Evolutionary conservation across 2,329 filamentous ascomycete species (phyloP).

Genomic region (Verruconis gallopava): DNA sequence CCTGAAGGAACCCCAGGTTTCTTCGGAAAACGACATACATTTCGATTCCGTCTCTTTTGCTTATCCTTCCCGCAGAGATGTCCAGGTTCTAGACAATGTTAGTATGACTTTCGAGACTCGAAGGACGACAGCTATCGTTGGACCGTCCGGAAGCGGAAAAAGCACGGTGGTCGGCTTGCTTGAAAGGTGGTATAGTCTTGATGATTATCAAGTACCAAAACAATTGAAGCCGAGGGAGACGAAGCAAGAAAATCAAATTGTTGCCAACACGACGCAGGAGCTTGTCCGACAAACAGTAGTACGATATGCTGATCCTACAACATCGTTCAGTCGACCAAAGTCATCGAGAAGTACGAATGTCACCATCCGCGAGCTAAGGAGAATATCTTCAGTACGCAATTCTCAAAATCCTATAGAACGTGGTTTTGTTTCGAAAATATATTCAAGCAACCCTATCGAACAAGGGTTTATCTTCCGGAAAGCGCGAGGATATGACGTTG

Average conservation of each 20-base stretch:
- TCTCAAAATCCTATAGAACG: neutral
- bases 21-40: constrained; percentile 21
- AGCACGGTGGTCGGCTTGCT: constrained; percentile 60
- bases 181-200: constrained; percentile 58
- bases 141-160: constrained; percentile 60
- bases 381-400: neutral
- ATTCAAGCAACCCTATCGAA: neutral
- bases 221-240: neutral
- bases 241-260: neutral
- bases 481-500: neutral
- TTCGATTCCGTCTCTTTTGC: constrained; percentile 24
- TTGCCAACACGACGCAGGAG: neutral
- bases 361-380: neutral
- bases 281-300: too few species aligned
- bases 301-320: too few species aligned
- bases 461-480: constrained; percentile 8
- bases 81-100: constrained; percentile 49
- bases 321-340: too few species aligned
- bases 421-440: neutral
- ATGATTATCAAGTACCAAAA: neutral
- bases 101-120: constrained; percentile 47
- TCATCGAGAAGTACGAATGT: neutral
- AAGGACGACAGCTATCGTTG: constrained; percentile 61
- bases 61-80: constrained; percentile 39
- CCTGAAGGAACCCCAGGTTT: constrained; percentile 22